Conservation (phyloP, 2,329 filamentous ascomycete genomes). For the Colletotrichum agaves region DNA sequence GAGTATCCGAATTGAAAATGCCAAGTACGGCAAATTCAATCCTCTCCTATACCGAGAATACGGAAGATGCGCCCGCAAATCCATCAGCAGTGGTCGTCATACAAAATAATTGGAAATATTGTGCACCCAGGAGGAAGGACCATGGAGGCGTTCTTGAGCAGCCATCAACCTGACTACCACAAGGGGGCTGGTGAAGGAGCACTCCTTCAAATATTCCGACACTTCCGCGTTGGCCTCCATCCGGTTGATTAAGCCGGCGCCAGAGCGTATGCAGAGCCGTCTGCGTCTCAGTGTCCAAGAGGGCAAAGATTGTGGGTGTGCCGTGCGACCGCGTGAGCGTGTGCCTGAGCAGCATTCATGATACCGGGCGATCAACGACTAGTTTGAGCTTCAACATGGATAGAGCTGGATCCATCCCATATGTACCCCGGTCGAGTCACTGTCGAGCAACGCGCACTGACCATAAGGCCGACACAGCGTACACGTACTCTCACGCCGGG, state of each 20-base stretch:
- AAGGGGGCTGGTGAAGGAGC: not conserved
- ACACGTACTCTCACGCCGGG: conserved; percentile 19
- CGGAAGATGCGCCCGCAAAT: conserved; percentile 1
- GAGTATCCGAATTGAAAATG: conserved; percentile 4
- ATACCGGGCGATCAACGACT: conserved; percentile 31
- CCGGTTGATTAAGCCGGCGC: conserved; percentile 7
- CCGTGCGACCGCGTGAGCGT: conserved; percentile 17
- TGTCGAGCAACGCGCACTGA: conserved; percentile 23
- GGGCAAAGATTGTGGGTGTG: conserved; percentile 4
- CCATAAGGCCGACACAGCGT: conserved; percentile 17
- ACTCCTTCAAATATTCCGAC: conserved; percentile 19
- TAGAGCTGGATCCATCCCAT: conserved; percentile 33
- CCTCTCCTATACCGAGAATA: not conserved
- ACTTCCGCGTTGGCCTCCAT: conserved; percentile 31
- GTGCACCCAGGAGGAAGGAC: not conserved
- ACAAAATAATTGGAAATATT: too few relatives aligned
- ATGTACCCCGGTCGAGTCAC: conserved; percentile 33
- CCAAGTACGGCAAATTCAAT: not conserved
- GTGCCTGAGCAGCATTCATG: conserved; percentile 35
- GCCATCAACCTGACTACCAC: not conserved
- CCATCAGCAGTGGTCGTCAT: not conserved
- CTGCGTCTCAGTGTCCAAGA: conserved; percentile 14
- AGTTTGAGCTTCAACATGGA: conserved; percentile 37
- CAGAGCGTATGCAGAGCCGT: conserved; percentile 26
- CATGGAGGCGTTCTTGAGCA: conserved; percentile 3